Base-by-base conservation (phyloP, 371 early-diverging fungal species). In the Sporodiniella umbellata region DNA sequence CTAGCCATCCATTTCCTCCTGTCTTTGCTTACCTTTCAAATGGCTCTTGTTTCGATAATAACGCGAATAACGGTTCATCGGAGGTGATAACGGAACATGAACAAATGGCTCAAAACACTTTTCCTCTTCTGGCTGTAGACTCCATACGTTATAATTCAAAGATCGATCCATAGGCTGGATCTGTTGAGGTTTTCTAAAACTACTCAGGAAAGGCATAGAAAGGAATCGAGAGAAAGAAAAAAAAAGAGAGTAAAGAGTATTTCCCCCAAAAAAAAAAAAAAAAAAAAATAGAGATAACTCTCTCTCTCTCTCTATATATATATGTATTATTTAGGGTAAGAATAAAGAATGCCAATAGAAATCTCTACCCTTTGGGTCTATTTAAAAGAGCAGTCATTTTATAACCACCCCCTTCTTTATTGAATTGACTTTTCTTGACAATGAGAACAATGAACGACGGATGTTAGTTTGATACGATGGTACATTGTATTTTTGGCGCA, bases 401-500 rank as follows among this genome's bases (percentile, higher is more conserved):
- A 31, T 0, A 8, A 31, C 12, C 7, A 2, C 12, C 7, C 1
- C 31, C 0, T 12, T 31, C 7, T 31, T 31, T 31, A 31, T 10
- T 31, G 31, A 31, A 31, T 31, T 12, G 10, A 10, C 12, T 31
- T 31, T 8, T 31, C 31, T 10, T 31, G 31, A 31, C 31, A 31
- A 31, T 31, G 7, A 12, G 31, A 12, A 28, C 55, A 55, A 10
- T 48, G 26, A 22, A 37, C 48, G 15, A n/a, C 12, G 1, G 28
- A 26, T 3, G 33, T 8, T 2, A 55, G 25, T 28, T 44, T 15
- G 10, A 55, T 23, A 15, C 48, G 48, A 14, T 55, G 30, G 5
- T 33, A 42, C 12, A 24, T 24, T 11, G 48, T 28, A 12, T 49
- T 49, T 22, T 26, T 42, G 21, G 50, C 44, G 33, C 56, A 56